Percentiles rank a stretch among this genome's conserved stretches.
Evolutionary conservation across 768 basidiomycete genomes (phyloP).

Genomic region (Chalciporus sphaerocephalus): DNA sequence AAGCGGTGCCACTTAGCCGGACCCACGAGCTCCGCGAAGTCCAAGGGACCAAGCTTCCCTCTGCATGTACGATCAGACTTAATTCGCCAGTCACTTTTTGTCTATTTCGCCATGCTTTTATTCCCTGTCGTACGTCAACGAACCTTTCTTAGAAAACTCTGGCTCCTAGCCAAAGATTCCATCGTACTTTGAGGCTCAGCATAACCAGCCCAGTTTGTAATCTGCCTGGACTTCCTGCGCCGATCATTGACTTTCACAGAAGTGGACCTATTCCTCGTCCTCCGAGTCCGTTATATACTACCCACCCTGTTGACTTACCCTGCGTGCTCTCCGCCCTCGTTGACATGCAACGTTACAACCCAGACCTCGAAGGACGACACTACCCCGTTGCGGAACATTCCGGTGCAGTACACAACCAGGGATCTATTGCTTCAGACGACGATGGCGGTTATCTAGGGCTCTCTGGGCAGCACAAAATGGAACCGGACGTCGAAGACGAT

Average conservation of each 20-base stretch:
- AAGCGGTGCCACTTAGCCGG: constrained; percentile 27
- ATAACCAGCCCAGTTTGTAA: constrained; percentile 27
- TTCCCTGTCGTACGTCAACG: constrained; percentile 27
- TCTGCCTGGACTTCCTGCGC: constrained; percentile 17
- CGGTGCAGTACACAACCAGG: constrained; percentile 38
- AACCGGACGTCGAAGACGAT: constrained; percentile 44
- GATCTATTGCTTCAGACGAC: constrained; percentile 57
- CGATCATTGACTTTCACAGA: constrained; percentile 28
- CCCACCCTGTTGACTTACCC: constrained; percentile 1
- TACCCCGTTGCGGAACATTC: constrained; percentile 26
- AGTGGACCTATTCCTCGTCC: constrained; percentile 4
- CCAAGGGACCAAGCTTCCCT: constrained; percentile 26
- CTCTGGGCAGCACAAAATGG: constrained; percentile 38
- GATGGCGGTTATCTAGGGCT: constrained; percentile 33
- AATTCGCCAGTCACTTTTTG: constrained; percentile 26
- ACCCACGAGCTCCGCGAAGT: constrained; percentile 34
- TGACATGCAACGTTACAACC: constrained; percentile 29
- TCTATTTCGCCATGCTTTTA: constrained; percentile 33
- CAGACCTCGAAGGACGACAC: constrained; percentile 20
- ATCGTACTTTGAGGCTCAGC: constrained; percentile 15
- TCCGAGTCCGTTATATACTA: constrained; percentile 7
- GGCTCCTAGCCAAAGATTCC: constrained; percentile 14
- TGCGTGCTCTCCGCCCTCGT: constrained; percentile 6
- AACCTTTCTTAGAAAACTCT: constrained; percentile 24
- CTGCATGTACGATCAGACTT: constrained; percentile 31